A percentile compares a stretch with the other conserved stretches of the same genome.
These are phyloP conservation scores for Lobosporangium transversale DNA, from an alignment of 192 early-diverging fungal species.

Conservation along the genomic window DNA sequence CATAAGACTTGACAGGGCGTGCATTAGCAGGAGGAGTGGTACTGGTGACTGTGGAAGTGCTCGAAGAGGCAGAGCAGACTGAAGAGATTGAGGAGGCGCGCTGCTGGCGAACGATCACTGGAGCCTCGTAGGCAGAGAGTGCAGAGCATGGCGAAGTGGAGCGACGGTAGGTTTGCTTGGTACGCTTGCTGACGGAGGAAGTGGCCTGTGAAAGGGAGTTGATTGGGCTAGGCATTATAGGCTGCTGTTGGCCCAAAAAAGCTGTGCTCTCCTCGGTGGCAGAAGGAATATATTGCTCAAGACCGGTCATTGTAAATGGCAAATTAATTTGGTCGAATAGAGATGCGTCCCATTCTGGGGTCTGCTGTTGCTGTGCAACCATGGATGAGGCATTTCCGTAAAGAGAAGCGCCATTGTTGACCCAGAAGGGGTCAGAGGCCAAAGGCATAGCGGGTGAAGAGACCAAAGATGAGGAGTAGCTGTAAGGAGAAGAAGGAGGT, in stretches of 20 bases:
- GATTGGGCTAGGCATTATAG: neutral
- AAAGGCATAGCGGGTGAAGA: slow-evolving; percentile 43
- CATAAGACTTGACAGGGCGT: slow-evolving; percentile 42
- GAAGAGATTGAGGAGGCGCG: slow-evolving; percentile 48
- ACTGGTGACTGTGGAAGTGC: neutral
- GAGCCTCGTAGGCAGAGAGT: slow-evolving; percentile 41
- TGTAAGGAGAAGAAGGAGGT: slow-evolving; percentile 40
- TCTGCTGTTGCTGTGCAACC: slow-evolving; percentile 20
- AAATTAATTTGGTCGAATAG: slow-evolving; percentile 41
- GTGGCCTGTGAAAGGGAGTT: slow-evolving; percentile 24
- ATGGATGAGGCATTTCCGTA: neutral
- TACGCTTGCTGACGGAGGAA: slow-evolving; percentile 3
- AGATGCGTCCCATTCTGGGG: slow-evolving; percentile 25
- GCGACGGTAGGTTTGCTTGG: slow-evolving; percentile 23
- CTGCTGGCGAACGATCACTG: slow-evolving; percentile 15
- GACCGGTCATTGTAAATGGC: slow-evolving; percentile 28
- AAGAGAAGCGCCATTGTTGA: neutral
- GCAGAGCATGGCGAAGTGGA: slow-evolving; percentile 40
- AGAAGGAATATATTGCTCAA: slow-evolving; percentile 35
- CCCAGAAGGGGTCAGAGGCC: slow-evolving; percentile 14
- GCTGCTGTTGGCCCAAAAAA: neutral
- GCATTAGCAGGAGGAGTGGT: neutral
- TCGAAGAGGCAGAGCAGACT: slow-evolving; percentile 8
- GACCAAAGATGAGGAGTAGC: slow-evolving; percentile 36
- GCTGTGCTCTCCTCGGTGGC: slow-evolving; percentile 8